phyloP scores from a whole-genome alignment of 2,329 filamentous ascomycete species.

The Aspergillus niger region DNA sequence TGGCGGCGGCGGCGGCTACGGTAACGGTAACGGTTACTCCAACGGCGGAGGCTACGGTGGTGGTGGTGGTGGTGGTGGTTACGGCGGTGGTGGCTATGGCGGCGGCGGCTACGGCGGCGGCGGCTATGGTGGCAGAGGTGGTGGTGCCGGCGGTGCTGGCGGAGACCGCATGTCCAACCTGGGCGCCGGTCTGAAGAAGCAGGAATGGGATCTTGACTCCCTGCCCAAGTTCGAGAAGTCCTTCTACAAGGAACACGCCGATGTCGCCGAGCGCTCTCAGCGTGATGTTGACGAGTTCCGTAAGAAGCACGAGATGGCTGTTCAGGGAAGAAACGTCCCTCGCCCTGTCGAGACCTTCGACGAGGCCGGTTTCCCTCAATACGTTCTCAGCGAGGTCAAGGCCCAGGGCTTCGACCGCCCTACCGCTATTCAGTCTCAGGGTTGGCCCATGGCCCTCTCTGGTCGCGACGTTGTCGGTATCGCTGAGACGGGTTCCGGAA shows the following conservation, averaged over 20 bases:
- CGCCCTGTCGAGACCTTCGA: slow-evolving; percentile 97
- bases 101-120: slow-evolving; percentile 36
- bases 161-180: slow-evolving; percentile 95
- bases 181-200: slow-evolving; percentile 81
- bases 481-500: slow-evolving; percentile 97
- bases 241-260: slow-evolving; percentile 95
- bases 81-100: slow-evolving; percentile 32
- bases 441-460: slow-evolving; percentile 98
- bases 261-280: slow-evolving; percentile 71
- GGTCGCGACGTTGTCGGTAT: slow-evolving; percentile 98
- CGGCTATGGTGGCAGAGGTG: slow-evolving; percentile 36
- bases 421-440: slow-evolving; percentile 96
- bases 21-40: slow-evolving; percentile 53
- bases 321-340: slow-evolving; percentile 78
- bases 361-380: slow-evolving; percentile 93
- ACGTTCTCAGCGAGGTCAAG: slow-evolving; percentile 99
- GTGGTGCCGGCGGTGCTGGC: slow-evolving; percentile 61
- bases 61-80: slow-evolving; percentile 31
- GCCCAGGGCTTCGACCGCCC: slow-evolving; percentile 92
- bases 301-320: slow-evolving; percentile 77
- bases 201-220: slow-evolving; percentile 76
- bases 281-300: slow-evolving; percentile 88
- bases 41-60: slow-evolving; percentile 44
- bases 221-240: slow-evolving; percentile 98
- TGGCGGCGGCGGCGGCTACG: slow-evolving; percentile 53